phyloP scores from a whole-genome alignment of 345 rosid species.

The Pistacia vera region DNA sequence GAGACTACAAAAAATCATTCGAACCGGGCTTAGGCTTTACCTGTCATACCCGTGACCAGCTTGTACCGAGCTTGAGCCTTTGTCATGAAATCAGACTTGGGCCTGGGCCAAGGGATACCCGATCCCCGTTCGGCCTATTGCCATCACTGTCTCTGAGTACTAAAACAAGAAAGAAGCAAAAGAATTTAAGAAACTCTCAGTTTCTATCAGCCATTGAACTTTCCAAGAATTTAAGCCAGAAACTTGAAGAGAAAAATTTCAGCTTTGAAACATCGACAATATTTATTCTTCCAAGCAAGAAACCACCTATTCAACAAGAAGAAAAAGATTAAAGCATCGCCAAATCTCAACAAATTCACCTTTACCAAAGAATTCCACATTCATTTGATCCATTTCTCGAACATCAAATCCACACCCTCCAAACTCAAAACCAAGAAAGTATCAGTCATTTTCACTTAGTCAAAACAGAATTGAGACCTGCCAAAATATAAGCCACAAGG shows the following conservation, averaged over 20 bases:
- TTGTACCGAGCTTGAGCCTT: no score
- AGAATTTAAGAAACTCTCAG: neutral
- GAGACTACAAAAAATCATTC: no score
- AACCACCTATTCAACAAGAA: neutral
- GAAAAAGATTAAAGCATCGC: neutral
- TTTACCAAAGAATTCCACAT: neutral
- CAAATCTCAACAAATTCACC: neutral
- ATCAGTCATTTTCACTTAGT: neutral
- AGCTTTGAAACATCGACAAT: slow-evolving; percentile 5
- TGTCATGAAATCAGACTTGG: no score
- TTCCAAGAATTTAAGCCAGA: neutral
- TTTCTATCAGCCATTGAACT: neutral
- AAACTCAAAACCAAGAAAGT: neutral
- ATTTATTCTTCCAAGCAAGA: neutral
- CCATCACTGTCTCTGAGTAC: no score
- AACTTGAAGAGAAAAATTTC: neutral
- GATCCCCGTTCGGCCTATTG: no score
- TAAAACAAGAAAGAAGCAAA: no score
- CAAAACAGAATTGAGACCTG: neutral
- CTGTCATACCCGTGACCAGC: no score
- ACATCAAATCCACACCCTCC: neutral
- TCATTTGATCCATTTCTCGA: neutral
- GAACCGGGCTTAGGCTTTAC: no score
- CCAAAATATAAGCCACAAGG: neutral
- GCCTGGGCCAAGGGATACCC: no score